These are phyloP conservation scores for Talaromyces trachyspermus DNA, from an alignment of 495 filamentous ascomycete genomes.

Conservation along the genomic window DNA sequence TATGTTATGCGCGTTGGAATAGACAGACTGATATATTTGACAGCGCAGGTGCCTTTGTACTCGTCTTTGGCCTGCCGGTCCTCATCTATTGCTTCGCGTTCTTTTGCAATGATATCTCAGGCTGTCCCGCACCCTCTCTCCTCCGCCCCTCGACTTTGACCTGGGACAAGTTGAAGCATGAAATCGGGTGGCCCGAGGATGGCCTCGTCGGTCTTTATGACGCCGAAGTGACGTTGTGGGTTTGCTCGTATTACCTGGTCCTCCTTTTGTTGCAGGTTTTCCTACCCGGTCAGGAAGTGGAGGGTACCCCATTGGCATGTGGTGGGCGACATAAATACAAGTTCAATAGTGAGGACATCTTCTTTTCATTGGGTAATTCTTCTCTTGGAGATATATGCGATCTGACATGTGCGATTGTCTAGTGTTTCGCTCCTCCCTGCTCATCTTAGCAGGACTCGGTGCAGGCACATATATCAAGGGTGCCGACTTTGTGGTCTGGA, in stretches of 20 bases:
- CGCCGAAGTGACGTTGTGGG: constrained; percentile 52
- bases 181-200: constrained; percentile 69
- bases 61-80: constrained; percentile 70
- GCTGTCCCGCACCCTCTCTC: constrained; percentile 84
- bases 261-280: constrained; percentile 67
- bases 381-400: no score
- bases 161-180: constrained; percentile 62
- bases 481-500: constrained; percentile 79
- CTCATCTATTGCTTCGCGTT: constrained; percentile 71
- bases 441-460: constrained; percentile 58
- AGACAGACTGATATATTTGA: constrained; percentile 18
- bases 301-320: constrained; percentile 61
- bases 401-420: no score
- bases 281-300: constrained; percentile 65
- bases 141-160: constrained; percentile 66
- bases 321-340: constrained; percentile 79
- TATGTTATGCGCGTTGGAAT: no score
- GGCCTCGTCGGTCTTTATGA: constrained; percentile 57
- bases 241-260: constrained; percentile 71
- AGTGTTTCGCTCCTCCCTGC: constrained; percentile 73
- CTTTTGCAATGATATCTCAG: constrained; percentile 84
- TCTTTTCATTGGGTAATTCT: no score
- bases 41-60: constrained; percentile 67
- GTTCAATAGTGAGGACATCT: constrained; percentile 62
- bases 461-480: constrained; percentile 72